Evolutionary conservation across 2,329 filamentous ascomycete genomes (phyloP).

Genomic region (Fusarium sp.): DNA sequence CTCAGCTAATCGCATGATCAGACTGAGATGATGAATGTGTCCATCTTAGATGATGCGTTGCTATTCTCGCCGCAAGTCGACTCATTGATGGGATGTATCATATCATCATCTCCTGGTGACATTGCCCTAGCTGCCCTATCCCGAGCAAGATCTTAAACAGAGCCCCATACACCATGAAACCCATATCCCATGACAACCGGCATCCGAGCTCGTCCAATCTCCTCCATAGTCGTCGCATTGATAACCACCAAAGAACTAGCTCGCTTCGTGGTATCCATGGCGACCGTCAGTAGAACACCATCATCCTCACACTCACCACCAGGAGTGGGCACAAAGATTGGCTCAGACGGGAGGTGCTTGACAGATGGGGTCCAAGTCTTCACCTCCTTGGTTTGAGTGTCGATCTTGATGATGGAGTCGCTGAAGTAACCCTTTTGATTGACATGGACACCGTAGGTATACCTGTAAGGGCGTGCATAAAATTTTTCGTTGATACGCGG

Average conservation of each 20-base stretch:
- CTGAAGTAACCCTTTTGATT: conserved; percentile 5
- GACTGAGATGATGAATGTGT: accelerated
- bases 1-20: no score
- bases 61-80: neutral
- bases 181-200: conserved; percentile 16
- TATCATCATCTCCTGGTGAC: neutral
- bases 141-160: neutral
- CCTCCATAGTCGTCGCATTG: conserved; percentile 12
- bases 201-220: conserved; percentile 13
- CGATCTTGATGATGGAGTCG: conserved; percentile 27
- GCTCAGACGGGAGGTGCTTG: conserved; percentile 12
- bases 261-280: conserved; percentile 5
- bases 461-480: conserved; percentile 6
- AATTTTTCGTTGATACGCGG: conserved; percentile 7
- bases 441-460: conserved; percentile 15
- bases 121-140: neutral
- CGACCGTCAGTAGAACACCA: conserved; percentile 8
- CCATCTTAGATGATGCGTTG: no score
- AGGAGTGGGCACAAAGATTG: conserved; percentile 13
- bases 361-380: conserved; percentile 5
- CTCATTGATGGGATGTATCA: neutral
- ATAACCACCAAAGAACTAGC: conserved; percentile 16
- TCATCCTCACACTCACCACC: conserved; percentile 7
- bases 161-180: conserved; percentile 14
- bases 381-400: conserved; percentile 7